Evolutionary conservation across 805 yeast species (phyloP).

Genomic region (Nakazawaea ishiwadae): DNA sequence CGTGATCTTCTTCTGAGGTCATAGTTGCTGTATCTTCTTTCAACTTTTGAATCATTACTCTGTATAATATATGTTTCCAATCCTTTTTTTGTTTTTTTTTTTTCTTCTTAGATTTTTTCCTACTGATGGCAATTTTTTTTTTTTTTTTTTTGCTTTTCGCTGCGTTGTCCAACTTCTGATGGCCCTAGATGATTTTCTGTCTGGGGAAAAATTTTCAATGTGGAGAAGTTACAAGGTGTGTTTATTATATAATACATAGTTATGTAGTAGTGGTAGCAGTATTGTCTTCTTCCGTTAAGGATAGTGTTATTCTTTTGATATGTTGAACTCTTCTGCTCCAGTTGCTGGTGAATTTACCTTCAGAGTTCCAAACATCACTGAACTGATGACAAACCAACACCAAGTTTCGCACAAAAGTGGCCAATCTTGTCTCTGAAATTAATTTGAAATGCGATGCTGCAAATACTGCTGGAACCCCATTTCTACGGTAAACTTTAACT

Average conservation of each 20-base stretch:
- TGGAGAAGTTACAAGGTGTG: neutral
- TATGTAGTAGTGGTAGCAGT: neutral
- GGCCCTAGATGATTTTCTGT: neutral
- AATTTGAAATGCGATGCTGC: constrained; percentile 75
- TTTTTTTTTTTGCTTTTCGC: neutral
- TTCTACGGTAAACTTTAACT: constrained; percentile 59
- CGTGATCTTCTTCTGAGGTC: constrained; percentile 9
- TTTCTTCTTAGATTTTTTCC: no score
- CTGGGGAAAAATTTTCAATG: neutral
- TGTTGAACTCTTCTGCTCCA: constrained; percentile 69
- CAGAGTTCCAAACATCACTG: constrained; percentile 70
- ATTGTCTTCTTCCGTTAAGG: neutral
- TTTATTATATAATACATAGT: neutral
- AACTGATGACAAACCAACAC: constrained; percentile 64
- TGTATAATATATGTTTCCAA: no score
- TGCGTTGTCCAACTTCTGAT: neutral
- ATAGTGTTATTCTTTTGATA: constrained; percentile 29
- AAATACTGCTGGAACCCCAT: constrained; percentile 72
- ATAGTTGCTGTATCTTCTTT: constrained; percentile 1
- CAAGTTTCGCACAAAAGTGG: constrained; percentile 62
- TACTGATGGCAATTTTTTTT: neutral
- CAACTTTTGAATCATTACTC: constrained; percentile 3
- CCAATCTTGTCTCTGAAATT: constrained; percentile 52
- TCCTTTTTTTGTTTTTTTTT: no score
- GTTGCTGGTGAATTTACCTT: constrained; percentile 49